Base-by-base conservation (phyloP, 1,139 yeast genomes). In the Yamadazyma jaroonii region DNA sequence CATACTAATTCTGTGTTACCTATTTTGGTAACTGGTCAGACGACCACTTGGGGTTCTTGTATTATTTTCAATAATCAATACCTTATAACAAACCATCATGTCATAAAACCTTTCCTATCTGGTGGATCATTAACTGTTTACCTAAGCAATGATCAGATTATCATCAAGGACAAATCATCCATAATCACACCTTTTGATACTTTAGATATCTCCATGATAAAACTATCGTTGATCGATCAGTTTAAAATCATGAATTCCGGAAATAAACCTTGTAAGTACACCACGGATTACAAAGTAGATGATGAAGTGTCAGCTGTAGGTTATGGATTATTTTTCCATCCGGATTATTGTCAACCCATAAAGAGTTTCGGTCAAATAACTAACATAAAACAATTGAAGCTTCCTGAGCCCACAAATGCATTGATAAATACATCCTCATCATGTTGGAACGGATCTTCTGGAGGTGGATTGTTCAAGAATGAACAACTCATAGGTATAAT, bases 391-490 rank as follows among this genome's bases (percentile, higher is more conserved):
- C 14, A 9, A 9, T 31, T 34, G n/a, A n/a, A 31, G n/a, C 8
- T 31, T 4, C 15, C 27, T 14, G 11, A 27, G 7, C 9, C 13
- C 8, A 25, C 14, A 4, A 34, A 35, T 1, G 62, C 72, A 0
- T 54, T 83, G 57, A 47, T 79, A 1, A 59, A 81, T 0, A 64
- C 79, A 0, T 73, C 85, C 0, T 73, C 86, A 0, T 70, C 80
- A 9, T 82, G 88, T 56, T 83, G 88, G 87, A 81, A 82, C 49
- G 90, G 90, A 0, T 81, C 88, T 2, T 79, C 85, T 1, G 90
- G 90, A 0, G 90, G 90, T 0, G 87, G 82, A 0, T 53, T 81
- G 3, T 66, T 77, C 39, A 62, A 66, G 38, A 34, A 48, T 0
- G 48, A 50, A 11, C 56, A 63, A 29, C 56, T 82, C 4, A 52